Conservation (phyloP, 345 rosid species). For the Odontarrhena argentea region DNA sequence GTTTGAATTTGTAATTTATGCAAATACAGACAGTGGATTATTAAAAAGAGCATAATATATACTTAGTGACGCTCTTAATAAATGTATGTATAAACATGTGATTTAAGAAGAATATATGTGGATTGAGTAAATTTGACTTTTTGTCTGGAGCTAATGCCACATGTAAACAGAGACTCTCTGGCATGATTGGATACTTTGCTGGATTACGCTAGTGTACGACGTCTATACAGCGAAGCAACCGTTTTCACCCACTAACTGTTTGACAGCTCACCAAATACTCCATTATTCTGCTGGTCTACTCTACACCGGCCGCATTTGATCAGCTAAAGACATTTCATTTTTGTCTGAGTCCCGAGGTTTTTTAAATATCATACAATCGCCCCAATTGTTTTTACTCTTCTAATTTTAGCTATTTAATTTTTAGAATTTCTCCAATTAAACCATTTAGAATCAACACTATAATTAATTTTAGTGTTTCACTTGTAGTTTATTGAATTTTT, state of each 20-base stretch:
- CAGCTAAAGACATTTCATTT: background rate
- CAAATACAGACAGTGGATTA: conserved; percentile 25
- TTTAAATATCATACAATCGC: background rate
- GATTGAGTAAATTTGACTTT: conserved; percentile 22
- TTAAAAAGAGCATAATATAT: background rate
- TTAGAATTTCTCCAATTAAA: background rate
- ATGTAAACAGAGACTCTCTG: conserved; percentile 29
- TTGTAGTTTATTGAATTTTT: background rate
- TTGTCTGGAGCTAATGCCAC: conserved; percentile 26
- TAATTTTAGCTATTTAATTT: background rate
- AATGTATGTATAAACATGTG: background rate
- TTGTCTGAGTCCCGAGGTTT: conserved; percentile 2
- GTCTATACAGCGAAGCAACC: conserved; percentile 38
- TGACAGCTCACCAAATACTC: conserved; percentile 39
- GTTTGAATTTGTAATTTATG: conserved; percentile 27
- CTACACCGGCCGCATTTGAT: conserved; percentile 16
- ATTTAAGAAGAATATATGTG: conserved; percentile 13
- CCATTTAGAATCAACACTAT: background rate
- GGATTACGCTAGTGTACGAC: conserved; percentile 38
- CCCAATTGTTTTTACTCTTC: conserved; percentile 1
- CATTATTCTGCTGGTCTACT: background rate
- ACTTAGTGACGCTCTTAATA: conserved; percentile 11
- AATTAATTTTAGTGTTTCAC: background rate
- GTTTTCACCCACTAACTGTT: conserved; percentile 34
- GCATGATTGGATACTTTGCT: conserved; percentile 40